A percentile compares a stretch with the other conserved stretches of the same genome.
These are phyloP conservation scores for Hypoxylon cercidicola DNA, from an alignment of 495 filamentous ascomycete genomes.

Conservation along the genomic window DNA sequence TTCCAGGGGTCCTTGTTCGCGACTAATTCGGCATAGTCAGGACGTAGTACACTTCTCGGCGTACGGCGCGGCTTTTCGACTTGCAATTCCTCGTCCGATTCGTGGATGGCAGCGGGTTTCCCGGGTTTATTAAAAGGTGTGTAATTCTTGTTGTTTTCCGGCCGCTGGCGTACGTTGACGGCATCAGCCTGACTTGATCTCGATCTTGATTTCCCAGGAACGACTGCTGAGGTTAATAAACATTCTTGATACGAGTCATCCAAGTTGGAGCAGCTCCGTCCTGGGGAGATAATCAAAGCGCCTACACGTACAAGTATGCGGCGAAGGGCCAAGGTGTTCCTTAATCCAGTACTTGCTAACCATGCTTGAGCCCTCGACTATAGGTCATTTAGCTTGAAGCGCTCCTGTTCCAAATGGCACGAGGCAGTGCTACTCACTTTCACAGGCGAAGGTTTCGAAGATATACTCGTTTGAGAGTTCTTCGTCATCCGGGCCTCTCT, in stretches of 20 bases:
- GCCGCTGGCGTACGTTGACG: constrained; percentile 9
- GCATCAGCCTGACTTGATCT: constrained; percentile 20
- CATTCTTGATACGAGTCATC: not conserved
- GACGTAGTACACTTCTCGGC: constrained; percentile 36
- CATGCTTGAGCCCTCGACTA: constrained; percentile 43
- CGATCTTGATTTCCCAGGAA: constrained; percentile 34
- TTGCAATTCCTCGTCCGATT: constrained; percentile 30
- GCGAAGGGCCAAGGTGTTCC: constrained; percentile 40
- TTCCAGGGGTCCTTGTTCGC: constrained; percentile 46
- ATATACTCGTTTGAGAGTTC: constrained; percentile 45
- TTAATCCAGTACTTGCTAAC: constrained; percentile 47
- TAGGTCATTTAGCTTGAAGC: constrained; percentile 9
- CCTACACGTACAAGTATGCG: constrained; percentile 43
- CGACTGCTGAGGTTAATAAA: constrained; percentile 18
- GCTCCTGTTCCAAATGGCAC: not conserved
- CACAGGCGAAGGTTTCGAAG: constrained; percentile 43
- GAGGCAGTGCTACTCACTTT: constrained; percentile 24
- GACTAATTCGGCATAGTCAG: constrained; percentile 46
- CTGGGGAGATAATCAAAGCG: not conserved
- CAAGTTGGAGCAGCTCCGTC: not conserved
- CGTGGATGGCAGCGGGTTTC: constrained; percentile 10
- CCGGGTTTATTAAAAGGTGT: constrained; percentile 19
- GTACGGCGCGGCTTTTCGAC: constrained; percentile 42
- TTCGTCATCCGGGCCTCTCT: constrained; percentile 22
- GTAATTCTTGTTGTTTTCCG: constrained; percentile 36